phyloP scores from a whole-genome alignment of 2,329 filamentous ascomycete species.

The Scopulariopsis brevicaulis region DNA sequence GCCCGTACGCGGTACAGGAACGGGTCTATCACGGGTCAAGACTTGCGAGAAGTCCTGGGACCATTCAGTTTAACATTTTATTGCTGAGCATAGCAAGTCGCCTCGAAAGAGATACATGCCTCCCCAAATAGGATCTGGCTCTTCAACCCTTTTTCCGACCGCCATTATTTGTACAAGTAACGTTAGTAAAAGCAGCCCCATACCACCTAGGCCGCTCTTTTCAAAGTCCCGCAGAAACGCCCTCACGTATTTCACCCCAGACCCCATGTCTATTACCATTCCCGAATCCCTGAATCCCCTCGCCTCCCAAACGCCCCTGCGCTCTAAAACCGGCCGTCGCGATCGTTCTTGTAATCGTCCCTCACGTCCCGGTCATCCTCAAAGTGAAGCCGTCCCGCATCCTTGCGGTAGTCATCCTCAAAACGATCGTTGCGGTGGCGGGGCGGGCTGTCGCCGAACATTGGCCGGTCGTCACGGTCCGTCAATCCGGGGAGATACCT shows the following conservation, averaged over 20 bases:
- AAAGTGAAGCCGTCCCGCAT: slow-evolving; percentile 7
- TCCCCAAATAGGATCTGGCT: background rate
- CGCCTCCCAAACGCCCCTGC: background rate
- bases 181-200: background rate
- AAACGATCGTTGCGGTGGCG: background rate
- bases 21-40: background rate
- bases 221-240: background rate
- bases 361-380: slow-evolving; percentile 1
- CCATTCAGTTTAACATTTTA: background rate
- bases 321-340: background rate
- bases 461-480: background rate
- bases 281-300: background rate
- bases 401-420: slow-evolving; percentile 1
- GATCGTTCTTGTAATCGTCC: background rate
- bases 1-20: background rate
- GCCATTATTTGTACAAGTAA: background rate
- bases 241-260: background rate
- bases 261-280: background rate
- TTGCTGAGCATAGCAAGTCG: background rate
- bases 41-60: background rate
- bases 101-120: background rate
- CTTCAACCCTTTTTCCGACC: background rate
- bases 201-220: background rate
- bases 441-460: slow-evolving; percentile 1
- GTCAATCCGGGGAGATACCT: slow-evolving; percentile 1